These are phyloP conservation scores for Pulveroboletus sp. DNA, from an alignment of 768 basidiomycete species.

Conservation along the genomic window DNA sequence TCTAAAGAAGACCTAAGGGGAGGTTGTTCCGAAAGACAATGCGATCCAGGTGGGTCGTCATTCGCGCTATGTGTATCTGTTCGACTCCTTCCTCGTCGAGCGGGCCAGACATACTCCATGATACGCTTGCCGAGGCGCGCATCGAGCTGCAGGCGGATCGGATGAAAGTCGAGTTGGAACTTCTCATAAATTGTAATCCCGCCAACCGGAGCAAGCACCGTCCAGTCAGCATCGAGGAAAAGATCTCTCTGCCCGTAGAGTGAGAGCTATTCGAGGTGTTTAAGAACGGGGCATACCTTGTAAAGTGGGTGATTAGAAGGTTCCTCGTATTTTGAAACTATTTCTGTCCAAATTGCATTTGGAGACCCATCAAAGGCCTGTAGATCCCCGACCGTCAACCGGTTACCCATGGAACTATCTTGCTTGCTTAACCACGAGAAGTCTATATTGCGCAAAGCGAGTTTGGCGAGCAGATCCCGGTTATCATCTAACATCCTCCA, in stretches of 20 bases:
- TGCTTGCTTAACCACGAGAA: conserved; percentile 83
- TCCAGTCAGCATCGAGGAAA: conserved; percentile 78
- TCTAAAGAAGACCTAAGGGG: conserved; percentile 47
- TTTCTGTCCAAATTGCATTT: conserved; percentile 82
- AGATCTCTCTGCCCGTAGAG: conserved; percentile 50
- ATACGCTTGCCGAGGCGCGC: conserved; percentile 74
- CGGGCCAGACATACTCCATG: conserved; percentile 86
- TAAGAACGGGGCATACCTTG: conserved; percentile 44
- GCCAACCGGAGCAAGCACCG: conserved; percentile 82
- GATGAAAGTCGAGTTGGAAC: conserved; percentile 80
- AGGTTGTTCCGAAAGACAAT: conserved; percentile 17
- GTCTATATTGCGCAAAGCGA: conserved; percentile 73
- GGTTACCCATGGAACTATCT: conserved; percentile 82
- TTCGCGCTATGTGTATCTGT: neutral
- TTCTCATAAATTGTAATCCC: conserved; percentile 87
- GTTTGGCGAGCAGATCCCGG: conserved; percentile 72
- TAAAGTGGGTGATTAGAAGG: conserved; percentile 64
- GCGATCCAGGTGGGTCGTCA: conserved; percentile 13
- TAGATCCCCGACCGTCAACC: conserved; percentile 69
- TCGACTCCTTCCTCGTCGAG: conserved; percentile 39
- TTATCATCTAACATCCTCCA: conserved; percentile 86
- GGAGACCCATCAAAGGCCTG: conserved; percentile 84
- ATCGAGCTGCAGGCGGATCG: conserved; percentile 84
- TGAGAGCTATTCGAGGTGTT: conserved; percentile 3
- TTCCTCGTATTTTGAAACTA: conserved; percentile 74